A percentile compares a stretch with the other conserved stretches of the same genome.
Conservation (phyloP, 352 stramenopile species). For the Phytopythium cucurbitacearum region DNA sequence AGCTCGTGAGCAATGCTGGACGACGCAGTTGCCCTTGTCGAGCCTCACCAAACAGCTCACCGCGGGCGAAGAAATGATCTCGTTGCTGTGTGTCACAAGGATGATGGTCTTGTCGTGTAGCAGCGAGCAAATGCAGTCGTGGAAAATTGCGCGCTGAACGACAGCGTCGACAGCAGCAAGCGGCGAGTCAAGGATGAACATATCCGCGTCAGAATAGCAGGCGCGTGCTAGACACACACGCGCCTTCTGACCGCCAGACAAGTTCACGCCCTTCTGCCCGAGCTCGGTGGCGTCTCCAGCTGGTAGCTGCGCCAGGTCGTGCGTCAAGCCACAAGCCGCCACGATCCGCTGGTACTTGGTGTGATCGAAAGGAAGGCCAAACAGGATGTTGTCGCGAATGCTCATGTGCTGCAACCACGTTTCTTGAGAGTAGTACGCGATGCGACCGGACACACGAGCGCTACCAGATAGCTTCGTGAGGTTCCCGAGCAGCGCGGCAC, state of each 20-base stretch:
- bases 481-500: conserved; percentile 58
- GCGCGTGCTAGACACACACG: conserved; percentile 42
- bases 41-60: conserved; percentile 15
- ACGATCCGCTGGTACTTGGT: conserved; percentile 32
- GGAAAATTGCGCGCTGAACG: conserved; percentile 88
- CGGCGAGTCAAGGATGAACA: conserved; percentile 87
- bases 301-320: conserved; percentile 74
- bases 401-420: conserved; percentile 92
- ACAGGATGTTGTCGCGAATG: conserved; percentile 90
- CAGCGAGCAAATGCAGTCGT: conserved; percentile 16
- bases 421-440: conserved; percentile 61
- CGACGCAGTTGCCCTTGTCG: conserved; percentile 25
- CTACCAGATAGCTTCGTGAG: conserved; percentile 69
- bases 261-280: conserved; percentile 90
- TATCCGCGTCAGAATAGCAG: conserved; percentile 35
- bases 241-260: conserved; percentile 89
- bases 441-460: conserved; percentile 18
- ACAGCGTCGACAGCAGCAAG: conserved; percentile 89
- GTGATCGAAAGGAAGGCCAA: conserved; percentile 43
- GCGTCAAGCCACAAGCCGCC: conserved; percentile 53
- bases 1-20: not conserved
- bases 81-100: conserved; percentile 88
- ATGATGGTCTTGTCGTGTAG: conserved; percentile 63
- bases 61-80: conserved; percentile 35
- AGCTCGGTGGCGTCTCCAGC: conserved; percentile 89